A percentile compares a stretch with the other conserved stretches of the same genome.
These are phyloP conservation scores for Beta vulgaris DNA, from an alignment of 148 eudicot species.

Conservation along the genomic window DNA sequence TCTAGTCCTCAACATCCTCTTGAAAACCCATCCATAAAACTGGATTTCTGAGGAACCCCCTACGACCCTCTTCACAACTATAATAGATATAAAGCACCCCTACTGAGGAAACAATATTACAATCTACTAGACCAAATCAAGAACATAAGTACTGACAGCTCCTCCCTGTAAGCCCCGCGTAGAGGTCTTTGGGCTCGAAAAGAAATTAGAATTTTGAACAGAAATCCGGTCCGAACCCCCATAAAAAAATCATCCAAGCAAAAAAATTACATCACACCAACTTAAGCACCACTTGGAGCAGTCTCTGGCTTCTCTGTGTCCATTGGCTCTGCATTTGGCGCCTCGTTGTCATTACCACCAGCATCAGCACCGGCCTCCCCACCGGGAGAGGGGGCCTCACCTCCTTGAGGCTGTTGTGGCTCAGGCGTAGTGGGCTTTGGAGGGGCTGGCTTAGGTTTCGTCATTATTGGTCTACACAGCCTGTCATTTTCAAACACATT, in stretches of 20 bases:
- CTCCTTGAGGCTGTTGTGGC: slow-evolving; percentile 37
- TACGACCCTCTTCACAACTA: slow-evolving; percentile 4
- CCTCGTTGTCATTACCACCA: slow-evolving; percentile 40
- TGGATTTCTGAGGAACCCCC: slow-evolving; percentile 18
- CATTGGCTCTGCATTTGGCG: slow-evolving; percentile 67
- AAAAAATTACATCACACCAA: not conserved
- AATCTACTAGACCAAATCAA: slow-evolving; percentile 19
- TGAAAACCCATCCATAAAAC: slow-evolving; percentile 22
- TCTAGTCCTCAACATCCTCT: slow-evolving; percentile 14
- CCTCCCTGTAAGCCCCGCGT: slow-evolving; percentile 4
- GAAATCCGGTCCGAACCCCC: slow-evolving; percentile 1
- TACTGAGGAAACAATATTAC: slow-evolving; percentile 18
- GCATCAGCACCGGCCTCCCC: slow-evolving; percentile 28
- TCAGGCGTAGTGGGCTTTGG: slow-evolving; percentile 79
- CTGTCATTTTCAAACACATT: slow-evolving; percentile 27
- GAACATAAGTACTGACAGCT: slow-evolving; percentile 11
- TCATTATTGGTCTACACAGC: slow-evolving; percentile 83
- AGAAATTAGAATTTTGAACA: not conserved
- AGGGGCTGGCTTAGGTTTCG: slow-evolving; percentile 67
- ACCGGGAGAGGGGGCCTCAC: slow-evolving; percentile 43
- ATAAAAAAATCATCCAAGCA: not conserved
- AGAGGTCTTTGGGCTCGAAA: not conserved
- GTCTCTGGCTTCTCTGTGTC: slow-evolving; percentile 46
- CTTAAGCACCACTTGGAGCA: slow-evolving; percentile 24
- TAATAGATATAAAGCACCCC: not conserved